A percentile compares a stretch with the other conserved stretches of the same genome.
phyloP scores from a whole-genome alignment of 305 asterid genomes.

The Lippia alba region DNA sequence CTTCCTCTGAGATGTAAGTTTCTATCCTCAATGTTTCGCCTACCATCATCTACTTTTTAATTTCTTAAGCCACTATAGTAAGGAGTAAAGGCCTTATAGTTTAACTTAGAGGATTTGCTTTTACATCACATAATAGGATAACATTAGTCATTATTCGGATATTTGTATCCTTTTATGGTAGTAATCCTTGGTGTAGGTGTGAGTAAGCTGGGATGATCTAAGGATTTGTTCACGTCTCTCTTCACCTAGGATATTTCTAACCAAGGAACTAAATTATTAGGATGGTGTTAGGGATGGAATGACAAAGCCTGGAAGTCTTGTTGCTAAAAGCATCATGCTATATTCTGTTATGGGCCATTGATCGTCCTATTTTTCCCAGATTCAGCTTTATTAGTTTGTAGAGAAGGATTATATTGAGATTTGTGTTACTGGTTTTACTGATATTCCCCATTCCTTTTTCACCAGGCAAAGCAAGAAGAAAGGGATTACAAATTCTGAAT shows the following conservation, averaged over 20 bases:
- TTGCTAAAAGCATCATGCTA: not conserved
- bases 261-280: not conserved
- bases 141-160: not conserved
- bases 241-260: not conserved
- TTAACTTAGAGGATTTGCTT: constrained; percentile 12
- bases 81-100: constrained; percentile 6
- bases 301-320: not conserved
- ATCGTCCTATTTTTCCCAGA: not conserved
- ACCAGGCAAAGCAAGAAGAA: constrained; percentile 69
- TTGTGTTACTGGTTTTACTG: constrained; percentile 23
- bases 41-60: not conserved
- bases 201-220: constrained; percentile 2
- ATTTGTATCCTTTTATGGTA: constrained; percentile 20
- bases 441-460: constrained; percentile 31
- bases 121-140: not conserved
- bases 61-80: not conserved
- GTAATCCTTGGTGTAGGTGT: constrained; percentile 23
- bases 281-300: constrained; percentile 17
- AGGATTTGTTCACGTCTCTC: constrained; percentile 16
- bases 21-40: not conserved
- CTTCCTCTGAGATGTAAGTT: constrained; percentile 75
- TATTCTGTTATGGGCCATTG: not conserved
- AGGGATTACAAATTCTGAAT: constrained; percentile 48
- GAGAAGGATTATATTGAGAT: not conserved
- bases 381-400: constrained; percentile 9